Base-by-base conservation (phyloP, 805 yeast genomes). In the Myxozyma neotropica region DNA sequence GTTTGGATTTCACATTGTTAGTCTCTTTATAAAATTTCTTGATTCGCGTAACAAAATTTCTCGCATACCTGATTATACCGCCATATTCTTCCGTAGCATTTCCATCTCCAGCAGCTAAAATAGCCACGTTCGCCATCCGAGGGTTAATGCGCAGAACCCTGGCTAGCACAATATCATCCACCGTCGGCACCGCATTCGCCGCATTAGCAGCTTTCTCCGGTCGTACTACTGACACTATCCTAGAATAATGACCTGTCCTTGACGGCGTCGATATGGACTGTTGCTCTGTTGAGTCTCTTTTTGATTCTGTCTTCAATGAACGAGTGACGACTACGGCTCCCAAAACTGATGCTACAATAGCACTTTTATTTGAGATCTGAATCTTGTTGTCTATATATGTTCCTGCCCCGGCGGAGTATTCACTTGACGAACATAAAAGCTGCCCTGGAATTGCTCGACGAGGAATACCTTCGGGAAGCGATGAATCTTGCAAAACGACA, bases 161-260 rank as follows among this genome's bases (percentile, higher is more conserved):
- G 0, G 89, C 89, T 21, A 93, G 75, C 1, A 94, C 97, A 24
- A 85, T 73, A 71, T 93, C 97, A 29, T 88, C 87, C 64, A 89
- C 96, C 63, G 84, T 82, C 6, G 98, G 98, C 55, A 92, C 63
- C 19, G 65, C 61, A 31, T 36, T 50, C 40, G 58, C 38, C 46
- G 63, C 55, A 36, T 60, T 58, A 36, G 67, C 47, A 19, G 61
- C 66, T 27, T 46, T 57, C 3, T 62, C 51, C 7, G 59, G 59
- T 35, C 71, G 69, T 3, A 63, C 19, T 10, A 77, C 79, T 4
- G 74, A 69, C 0, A 77, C 57, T 43, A 48, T 65, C 12, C 53
- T 21, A 5, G 17, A 5, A 24, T 35, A 36, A 36, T 36, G 31
- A n/a, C 35, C 44, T 23, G 53, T 13, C 24, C 29, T 40, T 23